These are phyloP conservation scores for Punica granatum DNA, from an alignment of 345 rosid species.

Conservation along the genomic window DNA sequence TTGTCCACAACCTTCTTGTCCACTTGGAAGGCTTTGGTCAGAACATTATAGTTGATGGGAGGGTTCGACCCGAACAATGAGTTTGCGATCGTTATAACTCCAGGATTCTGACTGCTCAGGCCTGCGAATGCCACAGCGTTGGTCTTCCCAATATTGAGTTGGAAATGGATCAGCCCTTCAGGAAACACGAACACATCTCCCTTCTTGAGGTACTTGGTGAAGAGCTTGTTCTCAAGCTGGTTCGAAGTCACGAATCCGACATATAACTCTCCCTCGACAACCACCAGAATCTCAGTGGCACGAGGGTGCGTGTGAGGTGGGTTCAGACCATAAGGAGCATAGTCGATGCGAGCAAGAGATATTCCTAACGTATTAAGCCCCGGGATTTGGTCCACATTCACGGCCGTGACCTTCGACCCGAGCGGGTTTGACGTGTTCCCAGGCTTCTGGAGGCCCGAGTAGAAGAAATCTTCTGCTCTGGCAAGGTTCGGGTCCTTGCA, in stretches of 20 bases:
- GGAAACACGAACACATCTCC: slow-evolving; percentile 22
- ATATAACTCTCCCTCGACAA: slow-evolving; percentile 10
- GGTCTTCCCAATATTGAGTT: slow-evolving; percentile 15
- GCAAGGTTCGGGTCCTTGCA: slow-evolving; percentile 15
- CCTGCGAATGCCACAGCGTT: slow-evolving; percentile 12
- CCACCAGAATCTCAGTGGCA: slow-evolving; percentile 9
- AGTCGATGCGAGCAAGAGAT: slow-evolving; percentile 15
- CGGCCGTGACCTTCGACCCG: slow-evolving; percentile 14
- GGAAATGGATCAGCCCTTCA: slow-evolving; percentile 19
- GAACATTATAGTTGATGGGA: slow-evolving; percentile 8
- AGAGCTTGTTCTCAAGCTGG: slow-evolving; percentile 15
- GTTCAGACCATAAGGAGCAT: slow-evolving; percentile 8
- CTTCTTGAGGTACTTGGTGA: slow-evolving; percentile 13
- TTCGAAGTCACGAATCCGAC: slow-evolving; percentile 21
- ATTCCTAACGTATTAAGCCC: slow-evolving; percentile 21
- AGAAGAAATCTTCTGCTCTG: slow-evolving; percentile 11
- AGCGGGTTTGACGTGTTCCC: slow-evolving; percentile 12
- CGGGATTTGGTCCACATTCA: slow-evolving; percentile 2
- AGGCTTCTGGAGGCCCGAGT: slow-evolving; percentile 1
- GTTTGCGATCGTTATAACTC: slow-evolving; percentile 13
- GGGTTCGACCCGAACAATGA: slow-evolving; percentile 12
- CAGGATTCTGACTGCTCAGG: slow-evolving; percentile 18
- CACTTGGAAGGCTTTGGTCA: slow-evolving; percentile 16
- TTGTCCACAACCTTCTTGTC: slow-evolving; percentile 10
- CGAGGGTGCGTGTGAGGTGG: slow-evolving; percentile 22